Evolutionary conservation across 2,329 filamentous ascomycete species (phyloP).

Genomic region (Trichoderma pleuroti): DNA sequence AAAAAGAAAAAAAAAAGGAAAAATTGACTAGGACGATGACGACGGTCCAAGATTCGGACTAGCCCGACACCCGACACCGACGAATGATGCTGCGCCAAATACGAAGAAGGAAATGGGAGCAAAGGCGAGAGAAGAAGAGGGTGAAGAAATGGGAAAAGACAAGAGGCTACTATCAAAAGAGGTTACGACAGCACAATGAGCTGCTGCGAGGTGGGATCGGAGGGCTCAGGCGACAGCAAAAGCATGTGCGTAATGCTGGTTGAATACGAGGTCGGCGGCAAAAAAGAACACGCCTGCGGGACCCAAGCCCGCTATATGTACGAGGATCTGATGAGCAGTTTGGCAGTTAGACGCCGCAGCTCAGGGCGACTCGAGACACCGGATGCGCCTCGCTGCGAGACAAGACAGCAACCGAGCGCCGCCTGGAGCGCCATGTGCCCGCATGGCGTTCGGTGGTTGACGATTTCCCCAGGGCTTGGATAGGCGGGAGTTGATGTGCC

Average conservation of each 20-base stretch:
- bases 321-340: not conserved
- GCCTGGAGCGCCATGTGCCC: not conserved
- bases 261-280: slow-evolving; percentile 19
- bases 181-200: not conserved
- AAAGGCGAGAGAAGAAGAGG: no score
- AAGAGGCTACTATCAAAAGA: not conserved
- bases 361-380: not conserved
- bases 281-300: not conserved
- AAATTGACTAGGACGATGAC: not conserved
- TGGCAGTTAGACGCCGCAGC: slow-evolving; percentile 2
- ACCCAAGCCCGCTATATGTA: slow-evolving; percentile 9
- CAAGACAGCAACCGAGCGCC: slow-evolving; percentile 3
- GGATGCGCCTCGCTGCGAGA: slow-evolving; percentile 4
- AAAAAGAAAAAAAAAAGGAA: not conserved
- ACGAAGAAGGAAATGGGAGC: not conserved
- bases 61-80: not conserved
- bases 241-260: slow-evolving; percentile 5
- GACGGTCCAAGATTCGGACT: not conserved
- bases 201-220: slow-evolving; percentile 7
- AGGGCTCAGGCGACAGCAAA: not conserved
- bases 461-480: not conserved
- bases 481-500: not conserved
- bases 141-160: not conserved
- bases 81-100: not conserved
- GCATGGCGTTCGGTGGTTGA: not conserved